Base-by-base conservation (phyloP, 108 stramenopile species). In the Cafeteria roenbergensis region DNA sequence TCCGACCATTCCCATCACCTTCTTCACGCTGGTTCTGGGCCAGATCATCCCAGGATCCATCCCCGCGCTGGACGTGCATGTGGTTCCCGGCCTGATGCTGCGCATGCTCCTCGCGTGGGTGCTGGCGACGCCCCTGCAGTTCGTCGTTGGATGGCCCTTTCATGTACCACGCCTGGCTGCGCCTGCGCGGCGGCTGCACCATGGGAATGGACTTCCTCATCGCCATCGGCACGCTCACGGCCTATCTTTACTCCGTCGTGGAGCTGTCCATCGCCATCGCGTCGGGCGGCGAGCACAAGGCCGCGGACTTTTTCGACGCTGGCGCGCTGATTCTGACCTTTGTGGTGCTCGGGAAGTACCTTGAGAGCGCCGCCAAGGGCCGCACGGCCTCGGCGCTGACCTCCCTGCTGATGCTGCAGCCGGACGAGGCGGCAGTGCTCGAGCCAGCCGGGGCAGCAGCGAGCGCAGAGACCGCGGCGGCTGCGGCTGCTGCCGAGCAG, bases 181-280 rank as follows among this genome's bases (percentile, higher is more conserved):
- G 81, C 22, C 29, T 88, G 54, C 57, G 70, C 24, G 67, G 79
- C 51, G 62, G 83, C n/a, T 64, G 75, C 34, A 28, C 51, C 68
- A 71, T 83, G 26, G 93, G 94, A 29, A 99, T 99, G 97, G 94
- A 95, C 68, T 85, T 91, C 60, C 76, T 99, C 34, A 89, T 99
- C 0, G 86, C 76, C 28, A 57, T 91, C 62, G 97, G 93, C 0
- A 96, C 94, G n/a, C 80, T 84, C 0, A 73, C 87, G 28, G 87
- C 90, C 22, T 94, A 91, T 69, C 34, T 84, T 12, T 53, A 35
- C 25, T 66, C 65, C 17, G 27, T 66, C 3, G 27, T 66, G 9
- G 55, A 55, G 2, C n/a, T 54, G 20, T 25, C 30, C 26, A 1
- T 63, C 57, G 29, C 22, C 9, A 20, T 55, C 24, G 65, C 53